A percentile compares a stretch with the other conserved stretches of the same genome.
phyloP scores from a whole-genome alignment of 2,329 filamentous ascomycete genomes.

The Coleophoma eucalyptorum region DNA sequence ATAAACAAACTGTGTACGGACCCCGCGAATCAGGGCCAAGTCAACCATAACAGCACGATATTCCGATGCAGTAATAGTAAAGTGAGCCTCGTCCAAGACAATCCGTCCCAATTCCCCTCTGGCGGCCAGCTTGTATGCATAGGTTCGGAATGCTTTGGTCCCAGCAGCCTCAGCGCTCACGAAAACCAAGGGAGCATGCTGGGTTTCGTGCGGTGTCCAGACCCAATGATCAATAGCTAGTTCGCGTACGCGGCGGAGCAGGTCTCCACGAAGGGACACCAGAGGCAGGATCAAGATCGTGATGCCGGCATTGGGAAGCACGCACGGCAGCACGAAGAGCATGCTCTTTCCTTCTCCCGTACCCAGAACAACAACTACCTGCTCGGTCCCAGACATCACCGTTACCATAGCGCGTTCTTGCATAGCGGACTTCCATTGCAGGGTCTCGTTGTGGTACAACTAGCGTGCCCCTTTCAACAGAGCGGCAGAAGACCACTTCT shows the following conservation, averaged over 20 bases:
- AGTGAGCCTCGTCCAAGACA: constrained; percentile 1
- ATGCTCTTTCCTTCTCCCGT: constrained; percentile 2
- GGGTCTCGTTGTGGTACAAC: not conserved
- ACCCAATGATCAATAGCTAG: not conserved
- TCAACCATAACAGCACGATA: not conserved
- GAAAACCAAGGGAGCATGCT: not conserved
- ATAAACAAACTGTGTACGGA: constrained; percentile 1
- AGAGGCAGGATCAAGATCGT: constrained; percentile 3
- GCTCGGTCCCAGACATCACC: not conserved
- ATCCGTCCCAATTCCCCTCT: not conserved
- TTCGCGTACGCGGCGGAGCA: not conserved
- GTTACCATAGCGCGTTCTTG: not conserved
- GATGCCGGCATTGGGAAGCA: not conserved
- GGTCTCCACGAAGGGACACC: constrained; percentile 1
- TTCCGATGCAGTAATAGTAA: constrained; percentile 1
- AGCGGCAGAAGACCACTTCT: too few relatives aligned
- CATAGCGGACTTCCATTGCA: not conserved
- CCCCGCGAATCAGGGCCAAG: not conserved
- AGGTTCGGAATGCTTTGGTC: not conserved
- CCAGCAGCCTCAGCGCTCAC: constrained; percentile 1
- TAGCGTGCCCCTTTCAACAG: not conserved
- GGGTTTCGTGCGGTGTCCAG: not conserved
- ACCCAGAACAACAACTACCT: constrained; percentile 1
- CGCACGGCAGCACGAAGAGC: not conserved
- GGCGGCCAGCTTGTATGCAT: not conserved